A percentile compares a stretch with the other conserved stretches of the same genome.
Conservation (phyloP, 495 filamentous ascomycete genomes). For the Diplogelasinospora grovesii region DNA sequence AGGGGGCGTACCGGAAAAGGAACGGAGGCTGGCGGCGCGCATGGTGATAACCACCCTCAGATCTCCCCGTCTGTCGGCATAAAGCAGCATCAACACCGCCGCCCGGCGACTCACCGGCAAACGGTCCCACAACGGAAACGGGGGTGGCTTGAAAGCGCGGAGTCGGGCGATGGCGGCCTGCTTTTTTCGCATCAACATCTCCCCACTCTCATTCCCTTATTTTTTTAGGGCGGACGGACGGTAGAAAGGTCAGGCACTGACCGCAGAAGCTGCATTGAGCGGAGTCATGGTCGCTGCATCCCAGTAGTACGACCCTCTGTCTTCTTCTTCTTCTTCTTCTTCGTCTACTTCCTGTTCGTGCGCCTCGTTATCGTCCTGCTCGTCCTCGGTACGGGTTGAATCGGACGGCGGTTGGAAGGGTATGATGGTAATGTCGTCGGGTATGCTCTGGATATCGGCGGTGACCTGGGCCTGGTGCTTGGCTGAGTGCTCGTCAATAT, state of each 20-base stretch:
- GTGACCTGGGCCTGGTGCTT: conserved; percentile 5
- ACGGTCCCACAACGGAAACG: conserved; percentile 46
- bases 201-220: background rate
- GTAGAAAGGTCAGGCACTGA: conserved; percentile 30
- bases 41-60: conserved; percentile 81
- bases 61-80: conserved; percentile 70
- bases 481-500: conserved; percentile 1
- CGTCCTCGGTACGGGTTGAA: background rate
- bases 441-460: conserved; percentile 6
- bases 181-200: conserved; percentile 1
- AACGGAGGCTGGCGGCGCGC: conserved; percentile 65
- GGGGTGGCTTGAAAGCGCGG: conserved; percentile 58
- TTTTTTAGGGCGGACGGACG: conserved; percentile 4
- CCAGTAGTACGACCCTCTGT: conserved; percentile 38
- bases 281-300: conserved; percentile 50
- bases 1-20: conserved; percentile 41
- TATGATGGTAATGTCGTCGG: no score
- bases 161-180: conserved; percentile 74
- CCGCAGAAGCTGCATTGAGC: conserved; percentile 49
- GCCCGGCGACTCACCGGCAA: conserved; percentile 68
- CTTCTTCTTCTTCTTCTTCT: conserved; percentile 10
- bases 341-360: background rate
- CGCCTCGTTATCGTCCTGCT: background rate
- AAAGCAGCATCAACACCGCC: conserved; percentile 78
- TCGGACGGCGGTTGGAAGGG: no score